Evolutionary conservation across 371 early-diverging fungal genomes (phyloP).

Genomic region (Saksenaea oblongispora): DNA sequence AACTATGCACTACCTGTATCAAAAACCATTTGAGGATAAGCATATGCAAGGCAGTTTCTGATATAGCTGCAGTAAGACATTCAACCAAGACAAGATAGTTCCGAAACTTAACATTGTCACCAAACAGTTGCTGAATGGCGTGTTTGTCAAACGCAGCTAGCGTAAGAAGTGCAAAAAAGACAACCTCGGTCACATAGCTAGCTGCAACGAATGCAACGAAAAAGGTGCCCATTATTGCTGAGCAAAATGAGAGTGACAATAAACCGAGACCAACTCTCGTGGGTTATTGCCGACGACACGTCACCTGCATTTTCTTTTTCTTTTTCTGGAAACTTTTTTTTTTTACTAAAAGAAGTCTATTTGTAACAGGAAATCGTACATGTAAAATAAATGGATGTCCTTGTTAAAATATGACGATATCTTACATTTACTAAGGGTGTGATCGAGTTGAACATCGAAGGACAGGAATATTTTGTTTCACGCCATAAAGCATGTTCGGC

Average conservation of each 20-base stretch:
- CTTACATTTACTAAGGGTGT: no score
- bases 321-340: not conserved
- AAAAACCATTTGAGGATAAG: constrained; percentile 18
- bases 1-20: constrained; percentile 6
- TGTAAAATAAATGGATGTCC: no score
- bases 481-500: no score
- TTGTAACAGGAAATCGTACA: no score
- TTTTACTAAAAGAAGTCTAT: not conserved
- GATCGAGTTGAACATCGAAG: no score
- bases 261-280: no score
- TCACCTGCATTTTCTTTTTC: not conserved
- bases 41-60: constrained; percentile 35
- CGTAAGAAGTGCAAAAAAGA: constrained; percentile 5
- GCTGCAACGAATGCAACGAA: constrained; percentile 18
- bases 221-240: not conserved
- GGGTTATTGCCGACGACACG: not conserved
- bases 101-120: not conserved
- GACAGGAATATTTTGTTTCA: no score
- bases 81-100: constrained; percentile 15
- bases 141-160: constrained; percentile 15
- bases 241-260: not conserved
- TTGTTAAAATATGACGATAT: no score
- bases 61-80: constrained; percentile 11
- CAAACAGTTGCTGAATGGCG: constrained; percentile 7
- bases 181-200: constrained; percentile 11